These are phyloP conservation scores for Cladophialophora chaetospira DNA, from an alignment of 2,329 filamentous ascomycete species.

Conservation along the genomic window DNA sequence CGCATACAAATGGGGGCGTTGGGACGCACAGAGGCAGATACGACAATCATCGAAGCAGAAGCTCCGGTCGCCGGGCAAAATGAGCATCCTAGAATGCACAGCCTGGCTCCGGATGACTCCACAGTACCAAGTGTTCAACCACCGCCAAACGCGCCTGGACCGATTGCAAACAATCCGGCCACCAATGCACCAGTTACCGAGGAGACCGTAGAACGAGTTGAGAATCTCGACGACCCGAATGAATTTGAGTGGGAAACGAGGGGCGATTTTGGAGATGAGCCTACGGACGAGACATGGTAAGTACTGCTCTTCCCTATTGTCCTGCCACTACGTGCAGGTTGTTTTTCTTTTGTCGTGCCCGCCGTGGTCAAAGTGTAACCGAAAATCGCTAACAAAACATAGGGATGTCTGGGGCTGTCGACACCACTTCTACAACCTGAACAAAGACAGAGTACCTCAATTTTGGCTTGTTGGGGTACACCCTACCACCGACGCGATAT, in stretches of 20 bases:
- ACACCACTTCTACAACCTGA: conserved; percentile 17
- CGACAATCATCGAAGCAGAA: too few relatives aligned
- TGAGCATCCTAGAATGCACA: too few relatives aligned
- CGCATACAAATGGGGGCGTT: too few relatives aligned
- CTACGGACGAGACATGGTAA: conserved; percentile 13
- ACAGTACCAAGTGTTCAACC: too few relatives aligned
- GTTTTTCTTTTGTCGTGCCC: too few relatives aligned
- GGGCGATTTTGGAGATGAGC: conserved; percentile 39
- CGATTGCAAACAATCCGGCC: neutral
- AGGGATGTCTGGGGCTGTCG: conserved; percentile 27
- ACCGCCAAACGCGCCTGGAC: neutral
- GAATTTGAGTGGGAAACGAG: conserved; percentile 28
- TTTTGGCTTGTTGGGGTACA: conserved; percentile 17
- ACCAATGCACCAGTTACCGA: neutral
- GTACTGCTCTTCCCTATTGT: too few relatives aligned
- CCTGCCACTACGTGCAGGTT: too few relatives aligned
- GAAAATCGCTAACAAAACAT: too few relatives aligned
- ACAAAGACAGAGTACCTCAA: conserved; percentile 7
- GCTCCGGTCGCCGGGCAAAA: too few relatives aligned
- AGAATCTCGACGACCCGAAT: conserved; percentile 27
- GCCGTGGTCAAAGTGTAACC: too few relatives aligned
- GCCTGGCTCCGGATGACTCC: too few relatives aligned
- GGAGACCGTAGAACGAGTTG: neutral
- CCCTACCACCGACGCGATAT: neutral
- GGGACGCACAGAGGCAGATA: too few relatives aligned